These are phyloP conservation scores for Hamigera avellanea DNA, from an alignment of 495 filamentous ascomycete genomes.

Conservation along the genomic window DNA sequence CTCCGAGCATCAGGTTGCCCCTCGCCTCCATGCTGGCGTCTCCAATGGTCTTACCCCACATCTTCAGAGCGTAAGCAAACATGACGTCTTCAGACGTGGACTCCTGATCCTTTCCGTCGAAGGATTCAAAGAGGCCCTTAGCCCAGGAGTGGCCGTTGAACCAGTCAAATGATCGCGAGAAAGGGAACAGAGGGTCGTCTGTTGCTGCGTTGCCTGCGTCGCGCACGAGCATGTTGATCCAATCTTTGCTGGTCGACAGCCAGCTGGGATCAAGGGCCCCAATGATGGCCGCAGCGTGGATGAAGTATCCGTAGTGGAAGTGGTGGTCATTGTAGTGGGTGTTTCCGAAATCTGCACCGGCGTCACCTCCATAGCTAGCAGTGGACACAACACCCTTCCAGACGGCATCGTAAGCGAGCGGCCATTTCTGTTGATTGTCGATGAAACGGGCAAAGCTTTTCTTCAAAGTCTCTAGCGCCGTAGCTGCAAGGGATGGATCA, in stretches of 20 bases:
- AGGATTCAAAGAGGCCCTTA: constrained; percentile 83
- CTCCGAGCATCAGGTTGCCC: constrained; percentile 72
- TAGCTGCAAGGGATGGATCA: constrained; percentile 44
- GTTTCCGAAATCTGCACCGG: constrained; percentile 69
- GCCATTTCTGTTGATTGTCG: constrained; percentile 63
- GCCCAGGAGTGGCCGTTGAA: constrained; percentile 95
- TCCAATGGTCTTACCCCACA: constrained; percentile 74
- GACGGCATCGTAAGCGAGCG: constrained; percentile 66
- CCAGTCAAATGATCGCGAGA: constrained; percentile 86
- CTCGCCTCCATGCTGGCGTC: constrained; percentile 77
- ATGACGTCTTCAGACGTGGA: constrained; percentile 84
- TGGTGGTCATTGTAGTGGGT: constrained; percentile 93
- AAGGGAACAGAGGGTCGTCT: constrained; percentile 67
- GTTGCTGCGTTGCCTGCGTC: constrained; percentile 68
- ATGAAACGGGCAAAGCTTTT: constrained; percentile 64
- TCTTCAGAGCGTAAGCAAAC: constrained; percentile 81
- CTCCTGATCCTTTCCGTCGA: constrained; percentile 88
- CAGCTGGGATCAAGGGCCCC: constrained; percentile 68
- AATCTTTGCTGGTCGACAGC: constrained; percentile 61
- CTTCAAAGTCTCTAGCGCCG: constrained; percentile 59
- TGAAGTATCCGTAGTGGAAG: constrained; percentile 85
- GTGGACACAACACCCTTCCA: constrained; percentile 85
- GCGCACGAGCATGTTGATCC: constrained; percentile 67
- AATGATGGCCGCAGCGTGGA: constrained; percentile 79
- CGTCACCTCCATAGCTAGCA: constrained; percentile 65